Conservation (phyloP, 306 rosid species). For the Ziziphus jujuba region DNA sequence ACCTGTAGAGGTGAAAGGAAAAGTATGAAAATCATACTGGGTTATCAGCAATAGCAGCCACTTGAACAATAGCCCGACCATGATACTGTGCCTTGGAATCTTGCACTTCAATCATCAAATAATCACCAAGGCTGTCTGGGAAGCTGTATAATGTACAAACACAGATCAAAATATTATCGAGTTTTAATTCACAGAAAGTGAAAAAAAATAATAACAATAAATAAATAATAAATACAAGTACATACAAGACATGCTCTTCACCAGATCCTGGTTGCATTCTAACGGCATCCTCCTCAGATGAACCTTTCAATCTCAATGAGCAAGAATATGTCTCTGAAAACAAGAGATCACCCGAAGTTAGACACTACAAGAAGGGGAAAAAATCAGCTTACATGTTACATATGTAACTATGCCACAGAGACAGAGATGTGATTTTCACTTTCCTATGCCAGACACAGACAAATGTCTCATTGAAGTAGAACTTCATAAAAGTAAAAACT, state of each 20-base stretch:
- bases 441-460: no score
- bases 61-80: constrained; percentile 36
- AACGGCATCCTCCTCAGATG: constrained; percentile 31
- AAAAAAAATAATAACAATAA: no score
- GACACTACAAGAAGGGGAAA: not conserved
- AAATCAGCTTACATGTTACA: not conserved
- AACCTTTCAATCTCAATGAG: constrained; percentile 36
- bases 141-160: constrained; percentile 22
- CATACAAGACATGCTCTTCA: constrained; percentile 34
- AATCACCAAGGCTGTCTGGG: constrained; percentile 31
- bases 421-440: no score
- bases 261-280: constrained; percentile 38
- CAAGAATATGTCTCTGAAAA: constrained; percentile 37
- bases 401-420: not conserved
- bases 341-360: not conserved
- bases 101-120: constrained; percentile 32
- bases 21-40: constrained; percentile 18
- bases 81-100: constrained; percentile 29
- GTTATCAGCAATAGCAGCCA: constrained; percentile 34
- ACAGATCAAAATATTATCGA: not conserved
- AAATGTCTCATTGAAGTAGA: no score
- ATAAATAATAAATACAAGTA: not conserved
- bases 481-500: no score
- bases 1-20: not conserved
- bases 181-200: not conserved